Conservation (phyloP, 495 filamentous ascomycete species). For the Aspergillus cavernicola region DNA sequence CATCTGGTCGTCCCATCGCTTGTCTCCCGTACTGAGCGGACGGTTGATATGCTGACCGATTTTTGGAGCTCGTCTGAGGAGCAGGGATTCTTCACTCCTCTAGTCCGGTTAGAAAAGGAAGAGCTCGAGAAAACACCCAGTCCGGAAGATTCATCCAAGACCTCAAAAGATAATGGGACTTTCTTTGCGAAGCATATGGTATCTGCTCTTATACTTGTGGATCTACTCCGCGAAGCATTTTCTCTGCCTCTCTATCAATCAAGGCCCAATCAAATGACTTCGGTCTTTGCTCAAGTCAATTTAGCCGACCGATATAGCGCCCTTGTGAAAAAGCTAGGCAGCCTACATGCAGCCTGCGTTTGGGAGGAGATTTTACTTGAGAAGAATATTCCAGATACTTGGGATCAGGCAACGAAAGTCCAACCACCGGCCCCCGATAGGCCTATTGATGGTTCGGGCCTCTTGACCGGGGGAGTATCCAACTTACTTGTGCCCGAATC, state of each 20-base stretch:
- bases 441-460: slow-evolving; percentile 35
- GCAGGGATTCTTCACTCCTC: slow-evolving; percentile 63
- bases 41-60: slow-evolving; percentile 62
- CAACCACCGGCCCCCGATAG: slow-evolving; percentile 48
- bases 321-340: slow-evolving; percentile 67
- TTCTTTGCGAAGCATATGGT: slow-evolving; percentile 72
- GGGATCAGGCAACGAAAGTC: slow-evolving; percentile 59
- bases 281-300: slow-evolving; percentile 67
- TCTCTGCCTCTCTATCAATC: slow-evolving; percentile 60
- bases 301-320: slow-evolving; percentile 72
- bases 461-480: slow-evolving; percentile 15
- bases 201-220: slow-evolving; percentile 66
- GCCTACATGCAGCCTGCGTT: slow-evolving; percentile 70
- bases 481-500: slow-evolving; percentile 13
- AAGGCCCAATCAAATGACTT: slow-evolving; percentile 48
- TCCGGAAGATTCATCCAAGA: slow-evolving; percentile 3
- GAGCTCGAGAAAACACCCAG: neutral
- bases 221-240: slow-evolving; percentile 69
- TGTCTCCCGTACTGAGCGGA: slow-evolving; percentile 64
- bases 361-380: slow-evolving; percentile 78
- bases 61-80: slow-evolving; percentile 48
- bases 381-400: slow-evolving; percentile 60
- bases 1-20: slow-evolving; percentile 78
- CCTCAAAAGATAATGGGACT: slow-evolving; percentile 57
- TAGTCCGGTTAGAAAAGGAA: slow-evolving; percentile 40